Percentiles rank a stretch among this genome's conserved stretches.
Conservation (phyloP, 1,139 yeast species). For the Maudiozyma humilis region DNA sequence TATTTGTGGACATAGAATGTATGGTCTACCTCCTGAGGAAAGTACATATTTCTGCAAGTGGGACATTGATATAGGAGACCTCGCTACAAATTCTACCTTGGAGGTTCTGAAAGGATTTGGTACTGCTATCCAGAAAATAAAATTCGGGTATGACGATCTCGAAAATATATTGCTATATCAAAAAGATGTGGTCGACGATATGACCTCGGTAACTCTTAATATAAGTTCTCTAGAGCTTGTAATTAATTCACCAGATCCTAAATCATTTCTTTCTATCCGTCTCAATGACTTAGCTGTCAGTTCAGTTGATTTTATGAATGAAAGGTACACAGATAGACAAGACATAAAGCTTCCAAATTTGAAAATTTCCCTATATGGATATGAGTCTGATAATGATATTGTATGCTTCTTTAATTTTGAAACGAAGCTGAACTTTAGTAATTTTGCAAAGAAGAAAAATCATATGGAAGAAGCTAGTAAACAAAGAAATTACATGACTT, state of each 20-base stretch:
- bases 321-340: slow-evolving; percentile 50
- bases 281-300: slow-evolving; percentile 39
- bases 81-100: slow-evolving; percentile 47
- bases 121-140: slow-evolving; percentile 42
- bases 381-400: slow-evolving; percentile 15
- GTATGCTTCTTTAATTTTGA: slow-evolving; percentile 31
- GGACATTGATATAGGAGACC: slow-evolving; percentile 65
- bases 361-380: slow-evolving; percentile 25
- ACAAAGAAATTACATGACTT: slow-evolving; percentile 59
- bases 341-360: slow-evolving; percentile 44
- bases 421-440: slow-evolving; percentile 53
- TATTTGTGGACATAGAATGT: slow-evolving; percentile 82
- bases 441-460: slow-evolving; percentile 50
- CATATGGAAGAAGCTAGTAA: slow-evolving; percentile 39
- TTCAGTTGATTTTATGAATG: slow-evolving; percentile 63
- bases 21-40: slow-evolving; percentile 84
- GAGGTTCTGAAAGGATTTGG: slow-evolving; percentile 41
- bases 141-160: slow-evolving; percentile 56
- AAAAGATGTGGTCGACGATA: slow-evolving; percentile 56
- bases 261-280: slow-evolving; percentile 26
- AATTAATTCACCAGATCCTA: slow-evolving; percentile 29
- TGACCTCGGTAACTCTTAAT: slow-evolving; percentile 43
- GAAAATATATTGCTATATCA: slow-evolving; percentile 64
- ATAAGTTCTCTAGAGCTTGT: slow-evolving; percentile 29
- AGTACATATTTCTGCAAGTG: slow-evolving; percentile 86